These are phyloP conservation scores for Hibiscus tridactylites DNA, from an alignment of 345 rosid genomes.

Conservation along the genomic window DNA sequence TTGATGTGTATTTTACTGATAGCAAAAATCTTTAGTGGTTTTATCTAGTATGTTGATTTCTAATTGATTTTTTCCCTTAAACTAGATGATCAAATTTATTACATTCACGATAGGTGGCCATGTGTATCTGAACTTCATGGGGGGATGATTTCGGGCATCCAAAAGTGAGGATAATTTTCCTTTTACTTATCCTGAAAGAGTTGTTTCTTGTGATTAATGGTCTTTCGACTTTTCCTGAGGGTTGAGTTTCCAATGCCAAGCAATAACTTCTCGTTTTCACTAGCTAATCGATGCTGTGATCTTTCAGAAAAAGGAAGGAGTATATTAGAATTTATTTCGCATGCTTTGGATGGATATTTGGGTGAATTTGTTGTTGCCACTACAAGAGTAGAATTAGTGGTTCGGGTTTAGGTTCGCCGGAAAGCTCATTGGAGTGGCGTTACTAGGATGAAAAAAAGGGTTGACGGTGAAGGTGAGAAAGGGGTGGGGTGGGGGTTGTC, in stretches of 20 bases:
- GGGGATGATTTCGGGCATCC: constrained; percentile 99
- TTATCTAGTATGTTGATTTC: background rate
- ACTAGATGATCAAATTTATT: constrained; percentile 81
- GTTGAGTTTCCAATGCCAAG: constrained; percentile 86
- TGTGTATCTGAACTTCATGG: constrained; percentile 89
- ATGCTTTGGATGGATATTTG: too few relatives aligned
- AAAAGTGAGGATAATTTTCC: constrained; percentile 34
- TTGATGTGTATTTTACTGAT: too few relatives aligned
- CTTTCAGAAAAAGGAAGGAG: constrained; percentile 44
- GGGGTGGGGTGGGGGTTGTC: too few relatives aligned
- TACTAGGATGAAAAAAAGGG: too few relatives aligned
- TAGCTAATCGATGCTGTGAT: constrained; percentile 83
- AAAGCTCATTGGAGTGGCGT: too few relatives aligned
- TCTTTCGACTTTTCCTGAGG: constrained; percentile 41
- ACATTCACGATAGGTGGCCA: constrained; percentile 72
- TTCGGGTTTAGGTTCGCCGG: too few relatives aligned
- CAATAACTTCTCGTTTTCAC: constrained; percentile 77
- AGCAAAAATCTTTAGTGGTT: background rate
- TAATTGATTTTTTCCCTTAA: constrained; percentile 22
- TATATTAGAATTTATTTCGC: constrained; percentile 49
- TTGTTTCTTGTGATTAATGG: constrained; percentile 21
- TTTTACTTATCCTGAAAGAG: constrained; percentile 3
- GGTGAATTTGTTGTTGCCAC: too few relatives aligned
- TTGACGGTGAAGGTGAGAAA: too few relatives aligned
- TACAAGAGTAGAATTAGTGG: too few relatives aligned